Evolutionary conservation across 1,139 yeast genomes (phyloP).

Genomic region (Candida sp.): DNA sequence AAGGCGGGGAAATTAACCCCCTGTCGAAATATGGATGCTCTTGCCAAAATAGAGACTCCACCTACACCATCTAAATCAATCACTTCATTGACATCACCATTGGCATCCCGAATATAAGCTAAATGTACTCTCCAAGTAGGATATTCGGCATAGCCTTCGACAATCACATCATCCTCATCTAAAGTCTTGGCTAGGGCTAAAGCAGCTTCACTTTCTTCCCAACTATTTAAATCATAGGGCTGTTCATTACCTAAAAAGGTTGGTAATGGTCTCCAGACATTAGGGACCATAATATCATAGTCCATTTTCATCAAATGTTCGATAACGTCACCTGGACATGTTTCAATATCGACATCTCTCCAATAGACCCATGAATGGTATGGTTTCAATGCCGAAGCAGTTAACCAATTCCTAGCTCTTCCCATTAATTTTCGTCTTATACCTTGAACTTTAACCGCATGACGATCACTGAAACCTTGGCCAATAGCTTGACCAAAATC

Average conservation of each 20-base stretch:
- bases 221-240: slow-evolving; percentile 83
- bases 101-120: slow-evolving; percentile 65
- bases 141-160: slow-evolving; percentile 88
- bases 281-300: slow-evolving; percentile 84
- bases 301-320: slow-evolving; percentile 73
- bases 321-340: slow-evolving; percentile 75
- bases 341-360: slow-evolving; percentile 89
- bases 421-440: slow-evolving; percentile 87
- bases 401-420: slow-evolving; percentile 84
- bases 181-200: slow-evolving; percentile 61
- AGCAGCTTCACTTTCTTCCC: slow-evolving; percentile 80
- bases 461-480: slow-evolving; percentile 87
- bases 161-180: slow-evolving; percentile 83
- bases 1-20: slow-evolving; percentile 91
- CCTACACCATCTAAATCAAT: slow-evolving; percentile 86
- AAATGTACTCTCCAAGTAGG: slow-evolving; percentile 87
- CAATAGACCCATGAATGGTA: slow-evolving; percentile 94
- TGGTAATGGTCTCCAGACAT: slow-evolving; percentile 87
- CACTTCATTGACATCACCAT: slow-evolving; percentile 63
- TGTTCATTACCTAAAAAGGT: slow-evolving; percentile 75
- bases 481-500: slow-evolving; percentile 86
- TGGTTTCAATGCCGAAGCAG: slow-evolving; percentile 72
- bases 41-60: slow-evolving; percentile 83
- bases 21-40: slow-evolving; percentile 74
- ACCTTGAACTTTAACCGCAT: slow-evolving; percentile 88